Evolutionary conservation across 1,284 basidiomycete genomes (phyloP).

Genomic region (Cryptococcus sp.): DNA sequence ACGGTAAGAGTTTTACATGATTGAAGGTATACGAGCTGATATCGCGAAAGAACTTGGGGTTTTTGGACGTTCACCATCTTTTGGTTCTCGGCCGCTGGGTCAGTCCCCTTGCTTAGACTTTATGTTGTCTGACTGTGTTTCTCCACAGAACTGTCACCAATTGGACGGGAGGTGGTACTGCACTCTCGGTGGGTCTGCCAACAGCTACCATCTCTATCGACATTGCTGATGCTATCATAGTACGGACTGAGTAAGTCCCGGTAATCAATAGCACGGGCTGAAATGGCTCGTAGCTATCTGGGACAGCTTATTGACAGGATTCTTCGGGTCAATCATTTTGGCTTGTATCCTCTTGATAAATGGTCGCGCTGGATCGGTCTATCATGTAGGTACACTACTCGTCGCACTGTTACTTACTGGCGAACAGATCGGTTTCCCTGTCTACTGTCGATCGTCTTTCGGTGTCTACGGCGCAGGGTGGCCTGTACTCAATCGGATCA

Average conservation of each 20-base stretch:
- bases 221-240: too few relatives aligned
- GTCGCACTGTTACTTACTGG: background rate
- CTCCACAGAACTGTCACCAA: slow-evolving; percentile 23
- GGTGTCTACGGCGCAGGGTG: slow-evolving; percentile 76
- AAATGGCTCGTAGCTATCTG: slow-evolving; percentile 19
- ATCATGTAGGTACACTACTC: slow-evolving; percentile 24
- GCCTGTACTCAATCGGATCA: slow-evolving; percentile 75
- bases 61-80: slow-evolving; percentile 25
- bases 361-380: slow-evolving; percentile 34
- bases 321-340: slow-evolving; percentile 28
- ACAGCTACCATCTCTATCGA: background rate
- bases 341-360: slow-evolving; percentile 35
- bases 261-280: too few relatives aligned
- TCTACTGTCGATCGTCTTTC: slow-evolving; percentile 69
- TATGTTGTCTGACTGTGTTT: too few relatives aligned
- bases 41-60: slow-evolving; percentile 27
- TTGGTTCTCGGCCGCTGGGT: slow-evolving; percentile 29
- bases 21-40: background rate
- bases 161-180: slow-evolving; percentile 24
- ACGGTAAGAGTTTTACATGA: slow-evolving; percentile 10
- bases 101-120: too few relatives aligned
- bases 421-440: slow-evolving; percentile 69
- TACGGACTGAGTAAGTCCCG: too few relatives aligned
- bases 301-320: slow-evolving; percentile 29
- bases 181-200: slow-evolving; percentile 17